Evolutionary conservation across 2,329 filamentous ascomycete genomes (phyloP).

Genomic region (Exserohilum rostratum): DNA sequence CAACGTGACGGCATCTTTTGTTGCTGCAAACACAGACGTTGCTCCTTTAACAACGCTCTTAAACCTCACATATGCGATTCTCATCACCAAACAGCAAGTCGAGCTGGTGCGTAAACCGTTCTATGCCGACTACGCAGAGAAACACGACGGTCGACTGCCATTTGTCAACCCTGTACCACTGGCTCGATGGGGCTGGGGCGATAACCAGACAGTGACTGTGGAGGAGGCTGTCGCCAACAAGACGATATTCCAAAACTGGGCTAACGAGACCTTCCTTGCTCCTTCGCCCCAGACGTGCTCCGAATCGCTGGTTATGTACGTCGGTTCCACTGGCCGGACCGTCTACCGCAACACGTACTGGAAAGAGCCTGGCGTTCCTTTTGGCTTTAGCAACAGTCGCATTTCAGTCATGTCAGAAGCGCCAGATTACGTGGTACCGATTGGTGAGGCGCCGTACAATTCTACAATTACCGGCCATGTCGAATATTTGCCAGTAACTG

Average conservation of each 20-base stretch:
- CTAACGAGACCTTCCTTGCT: slow-evolving; percentile 54
- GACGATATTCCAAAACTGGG: slow-evolving; percentile 57
- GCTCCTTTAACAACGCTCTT: slow-evolving; percentile 47
- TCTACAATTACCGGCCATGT: slow-evolving; percentile 56
- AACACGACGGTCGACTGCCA: slow-evolving; percentile 53
- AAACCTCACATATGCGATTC: slow-evolving; percentile 53
- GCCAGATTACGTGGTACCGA: slow-evolving; percentile 55
- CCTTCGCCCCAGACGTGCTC: slow-evolving; percentile 55
- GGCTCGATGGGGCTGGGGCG: slow-evolving; percentile 56
- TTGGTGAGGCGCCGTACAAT: slow-evolving; percentile 53
- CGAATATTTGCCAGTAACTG: slow-evolving; percentile 63
- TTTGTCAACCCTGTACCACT: slow-evolving; percentile 59
- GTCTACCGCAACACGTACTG: slow-evolving; percentile 56
- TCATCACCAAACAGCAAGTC: slow-evolving; percentile 57
- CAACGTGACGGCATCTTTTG: slow-evolving; percentile 48
- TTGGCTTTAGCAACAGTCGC: slow-evolving; percentile 56
- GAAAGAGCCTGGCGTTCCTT: slow-evolving; percentile 52
- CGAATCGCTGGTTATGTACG: slow-evolving; percentile 57
- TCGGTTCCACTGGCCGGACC: slow-evolving; percentile 46
- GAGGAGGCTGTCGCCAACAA: slow-evolving; percentile 58
- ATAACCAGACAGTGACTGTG: slow-evolving; percentile 46
- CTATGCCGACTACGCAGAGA: slow-evolving; percentile 57
- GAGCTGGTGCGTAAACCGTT: slow-evolving; percentile 56
- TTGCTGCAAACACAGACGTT: slow-evolving; percentile 39
- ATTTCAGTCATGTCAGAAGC: slow-evolving; percentile 57